Conservation (phyloP, 225 moss, liverwort and hornwort genomes). For the Pleurozium schreberi region DNA sequence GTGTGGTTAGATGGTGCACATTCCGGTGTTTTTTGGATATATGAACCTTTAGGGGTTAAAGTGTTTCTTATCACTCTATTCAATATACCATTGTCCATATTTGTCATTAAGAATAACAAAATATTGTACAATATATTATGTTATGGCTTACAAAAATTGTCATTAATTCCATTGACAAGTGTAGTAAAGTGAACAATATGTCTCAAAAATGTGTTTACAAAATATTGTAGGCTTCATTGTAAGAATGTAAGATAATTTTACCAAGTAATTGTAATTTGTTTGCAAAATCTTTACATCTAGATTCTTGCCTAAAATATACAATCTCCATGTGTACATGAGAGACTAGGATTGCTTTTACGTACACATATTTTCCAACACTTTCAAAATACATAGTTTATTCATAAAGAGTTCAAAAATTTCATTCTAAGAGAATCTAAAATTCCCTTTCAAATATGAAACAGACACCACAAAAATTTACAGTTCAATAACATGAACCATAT, state of each 20-base stretch:
- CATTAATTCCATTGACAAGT: neutral
- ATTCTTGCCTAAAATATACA: neutral
- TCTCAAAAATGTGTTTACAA: fast-evolving
- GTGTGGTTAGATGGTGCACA: too few relatives aligned
- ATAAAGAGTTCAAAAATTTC: neutral
- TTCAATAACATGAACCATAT: neutral
- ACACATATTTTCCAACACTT: neutral
- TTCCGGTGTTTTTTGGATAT: too few relatives aligned
- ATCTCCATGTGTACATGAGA: too few relatives aligned
- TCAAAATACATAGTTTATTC: neutral
- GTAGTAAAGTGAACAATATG: neutral
- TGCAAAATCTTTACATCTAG: too few relatives aligned
- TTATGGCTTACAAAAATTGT: too few relatives aligned
- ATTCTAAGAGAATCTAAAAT: neutral
- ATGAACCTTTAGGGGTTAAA: too few relatives aligned
- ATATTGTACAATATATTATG: too few relatives aligned
- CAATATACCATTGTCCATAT: too few relatives aligned
- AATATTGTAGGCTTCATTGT: neutral
- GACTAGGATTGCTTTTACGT: neutral
- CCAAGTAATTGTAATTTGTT: too few relatives aligned
- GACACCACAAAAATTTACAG: neutral
- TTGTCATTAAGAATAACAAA: too few relatives aligned
- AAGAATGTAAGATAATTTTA: too few relatives aligned
- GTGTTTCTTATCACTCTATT: too few relatives aligned
- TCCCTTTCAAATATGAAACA: neutral